These are phyloP conservation scores for Pseudocercospora eumusae DNA, from an alignment of 2,329 filamentous ascomycete species.

Conservation along the genomic window DNA sequence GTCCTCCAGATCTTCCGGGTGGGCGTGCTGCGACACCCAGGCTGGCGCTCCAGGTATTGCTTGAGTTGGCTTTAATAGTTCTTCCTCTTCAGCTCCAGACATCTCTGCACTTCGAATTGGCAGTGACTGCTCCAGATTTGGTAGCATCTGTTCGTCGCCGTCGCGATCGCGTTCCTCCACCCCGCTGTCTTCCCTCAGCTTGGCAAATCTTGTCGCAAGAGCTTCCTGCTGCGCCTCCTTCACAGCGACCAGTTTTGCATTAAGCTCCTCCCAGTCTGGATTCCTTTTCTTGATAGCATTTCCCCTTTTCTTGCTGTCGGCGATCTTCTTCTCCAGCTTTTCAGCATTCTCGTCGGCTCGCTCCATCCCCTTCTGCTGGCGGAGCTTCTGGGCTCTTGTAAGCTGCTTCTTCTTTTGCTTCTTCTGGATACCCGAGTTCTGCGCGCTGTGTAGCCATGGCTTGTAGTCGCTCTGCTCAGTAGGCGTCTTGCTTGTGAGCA, in stretches of 20 bases:
- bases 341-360: slow-evolving; percentile 57
- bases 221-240: slow-evolving; percentile 19
- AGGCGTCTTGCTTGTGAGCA: slow-evolving; percentile 47
- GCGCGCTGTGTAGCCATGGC: slow-evolving; percentile 68
- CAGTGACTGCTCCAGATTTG: slow-evolving; percentile 17
- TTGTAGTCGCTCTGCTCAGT: slow-evolving; percentile 53
- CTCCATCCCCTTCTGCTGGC: slow-evolving; percentile 58
- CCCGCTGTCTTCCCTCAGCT: slow-evolving; percentile 11
- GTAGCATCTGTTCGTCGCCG: slow-evolving; percentile 23
- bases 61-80: neutral
- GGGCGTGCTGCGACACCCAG: slow-evolving; percentile 23
- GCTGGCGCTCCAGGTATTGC: slow-evolving; percentile 14
- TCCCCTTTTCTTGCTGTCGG: slow-evolving; percentile 53
- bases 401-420: slow-evolving; percentile 61
- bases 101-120: slow-evolving; percentile 14
- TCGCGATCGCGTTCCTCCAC: slow-evolving; percentile 9
- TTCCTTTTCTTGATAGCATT: slow-evolving; percentile 45
- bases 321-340: slow-evolving; percentile 58
- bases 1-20: slow-evolving; percentile 22
- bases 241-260: slow-evolving; percentile 31
- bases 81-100: slow-evolving; percentile 17
- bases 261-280: slow-evolving; percentile 40
- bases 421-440: slow-evolving; percentile 69
- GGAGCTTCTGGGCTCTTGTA: slow-evolving; percentile 55
- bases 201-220: slow-evolving; percentile 15